Base-by-base conservation (phyloP, 768 basidiomycete species). In the Serendipita sp. region DNA sequence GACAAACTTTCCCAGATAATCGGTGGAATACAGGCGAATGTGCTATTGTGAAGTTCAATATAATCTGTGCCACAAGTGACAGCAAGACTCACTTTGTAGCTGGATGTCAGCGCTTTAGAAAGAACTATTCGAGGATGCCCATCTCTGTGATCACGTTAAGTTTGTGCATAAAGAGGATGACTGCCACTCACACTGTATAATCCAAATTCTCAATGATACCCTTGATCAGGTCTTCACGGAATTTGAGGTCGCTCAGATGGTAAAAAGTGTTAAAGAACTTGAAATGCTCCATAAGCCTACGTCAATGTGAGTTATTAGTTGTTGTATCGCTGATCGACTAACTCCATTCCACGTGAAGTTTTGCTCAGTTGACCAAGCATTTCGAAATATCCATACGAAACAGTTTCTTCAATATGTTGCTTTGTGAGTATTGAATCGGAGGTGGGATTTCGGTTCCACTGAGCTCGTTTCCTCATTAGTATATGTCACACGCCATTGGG, bases 221-320 rank as follows among this genome's bases (percentile, higher is more conserved):
- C 69, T 86, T 90, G 65, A 94, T 89, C 50, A 99, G 77, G 71
- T 98, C 94, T 70, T 97, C 93, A 43, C 96, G 80, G 73, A 87
- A 88, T 29, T 87, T 80, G 40, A 97, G 79, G 70, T 98, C 96
- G 70, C 87, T 91, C 48, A 98, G 75, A 71, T 93, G 94, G 71
- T 98, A 98, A 73, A 98, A 94, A 0, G 90, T 87, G 0, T 93
- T 98, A 73, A 97, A 98, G 31, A 97, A 81, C 69, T 88, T 89
- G 74, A 87, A 87, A 69, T 88, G 88, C 73, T 96, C 92, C 73
- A 99, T 75, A 13, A 98, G 75, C 48, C 94, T 95, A 66, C 45
- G 16, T 23, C 11, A 50, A 58, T 11, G 18, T 64, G 69, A 3
- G 67, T 48, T 11, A 10, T 33, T 60, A 45, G 16, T 18, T 55